Conservation (phyloP, 2,329 filamentous ascomycete species). For the Chaetomium strumarium region DNA sequence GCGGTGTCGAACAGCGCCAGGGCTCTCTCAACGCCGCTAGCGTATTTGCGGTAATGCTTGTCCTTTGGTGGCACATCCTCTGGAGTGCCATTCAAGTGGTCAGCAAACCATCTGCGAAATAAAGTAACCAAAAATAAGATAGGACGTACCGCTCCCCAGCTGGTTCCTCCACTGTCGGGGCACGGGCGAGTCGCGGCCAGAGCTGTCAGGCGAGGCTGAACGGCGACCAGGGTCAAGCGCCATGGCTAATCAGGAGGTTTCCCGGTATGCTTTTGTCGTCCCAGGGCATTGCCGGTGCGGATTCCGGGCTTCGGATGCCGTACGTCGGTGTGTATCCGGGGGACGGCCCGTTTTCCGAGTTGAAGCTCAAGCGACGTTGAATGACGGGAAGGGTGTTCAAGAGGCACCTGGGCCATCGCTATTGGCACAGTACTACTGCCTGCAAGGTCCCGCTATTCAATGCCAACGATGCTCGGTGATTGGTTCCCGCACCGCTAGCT, state of each 20-base stretch:
- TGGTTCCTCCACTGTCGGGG: slow-evolving; percentile 72
- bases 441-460: background rate
- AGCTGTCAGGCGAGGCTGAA: slow-evolving; percentile 72
- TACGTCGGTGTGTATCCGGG: background rate
- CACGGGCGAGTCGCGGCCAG: slow-evolving; percentile 71
- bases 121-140: slow-evolving; percentile 7
- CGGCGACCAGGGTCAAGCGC: slow-evolving; percentile 57
- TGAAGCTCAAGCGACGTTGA: too few species aligned
- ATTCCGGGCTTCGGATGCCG: background rate
- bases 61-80: slow-evolving; percentile 55
- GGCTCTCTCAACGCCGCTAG: slow-evolving; percentile 77
- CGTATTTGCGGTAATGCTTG: slow-evolving; percentile 80
- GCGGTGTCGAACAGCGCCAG: slow-evolving; percentile 86
- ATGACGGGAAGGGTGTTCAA: too few species aligned
- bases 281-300: slow-evolving; percentile 22
- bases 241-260: slow-evolving; percentile 41
- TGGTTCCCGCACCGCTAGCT: slow-evolving; percentile 8
- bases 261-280: slow-evolving; percentile 13
- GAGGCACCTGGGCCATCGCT: too few species aligned
- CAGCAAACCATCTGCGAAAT: background rate
- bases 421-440: background rate
- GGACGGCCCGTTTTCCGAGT: background rate
- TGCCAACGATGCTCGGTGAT: slow-evolving; percentile 4
- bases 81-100: slow-evolving; percentile 23
- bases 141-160: slow-evolving; percentile 63